Evolutionary conservation across 2,329 filamentous ascomycete species (phyloP), one percentile per base, ranked within the genome.

Genomic region (Curvularia sp.): DNA sequence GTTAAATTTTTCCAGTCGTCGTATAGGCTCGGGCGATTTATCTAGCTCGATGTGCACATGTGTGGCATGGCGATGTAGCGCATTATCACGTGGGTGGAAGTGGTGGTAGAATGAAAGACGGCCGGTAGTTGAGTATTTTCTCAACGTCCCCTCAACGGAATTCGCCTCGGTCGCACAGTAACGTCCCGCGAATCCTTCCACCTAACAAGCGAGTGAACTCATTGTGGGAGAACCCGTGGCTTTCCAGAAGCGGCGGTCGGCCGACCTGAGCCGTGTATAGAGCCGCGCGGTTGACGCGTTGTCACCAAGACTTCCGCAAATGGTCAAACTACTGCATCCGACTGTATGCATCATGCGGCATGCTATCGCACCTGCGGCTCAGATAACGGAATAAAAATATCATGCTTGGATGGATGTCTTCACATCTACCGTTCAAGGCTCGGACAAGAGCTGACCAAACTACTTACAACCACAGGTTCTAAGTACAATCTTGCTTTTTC

Each of bases 231-330:
- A 42, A 46, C 19, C 47, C 30, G 56, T 47, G 34, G 23, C 48
- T 27, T 39, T 51, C 45, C 53, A 38, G 15, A 55, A 48, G 21
- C 13, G 54, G 55, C 53, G 38, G 46, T 58, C 41, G 48, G 36
- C 58, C 50, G 58, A 61, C 46, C 55, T 50, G 55, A 61, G 58
- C 58, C 58, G 58, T 53, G 49, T 56, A 27, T 49, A 46, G 53
- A 60, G 49, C 55, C 58, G 58, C 58, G 59, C 59, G 59, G 56
- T 41, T 61, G 56, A 46, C 49, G 57, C 34, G 28, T 28, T 54
- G 36, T 55, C 41, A 39, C 25, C 45, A 30, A 49, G 49, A 28
- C 27, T 58, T 58, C 55, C 49, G 18, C 25, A 49, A 55, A 39
- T 23, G 32, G 30, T 21, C 27, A 15, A 19, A 39, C 43, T 47